Conservation (phyloP, 805 yeast species). For the Pichia occidentalis region DNA sequence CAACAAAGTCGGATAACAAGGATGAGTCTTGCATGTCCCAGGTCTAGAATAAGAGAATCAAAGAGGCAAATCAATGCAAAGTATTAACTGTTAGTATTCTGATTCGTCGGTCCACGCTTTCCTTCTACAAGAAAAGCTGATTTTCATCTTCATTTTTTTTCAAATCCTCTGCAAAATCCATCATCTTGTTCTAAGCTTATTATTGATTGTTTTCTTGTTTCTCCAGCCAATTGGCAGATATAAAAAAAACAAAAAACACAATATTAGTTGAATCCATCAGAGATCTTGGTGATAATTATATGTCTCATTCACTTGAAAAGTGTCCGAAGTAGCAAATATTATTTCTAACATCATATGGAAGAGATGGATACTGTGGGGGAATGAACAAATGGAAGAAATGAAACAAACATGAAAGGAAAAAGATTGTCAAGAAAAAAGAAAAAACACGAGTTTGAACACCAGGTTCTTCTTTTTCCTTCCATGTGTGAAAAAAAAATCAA, state of each 20-base stretch:
- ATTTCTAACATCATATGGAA: constrained; percentile 58
- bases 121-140: constrained; percentile 1
- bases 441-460: neutral
- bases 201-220: neutral
- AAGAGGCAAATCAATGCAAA: constrained; percentile 8
- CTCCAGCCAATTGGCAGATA: neutral
- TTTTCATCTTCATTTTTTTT: neutral
- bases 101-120: neutral
- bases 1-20: constrained; percentile 92
- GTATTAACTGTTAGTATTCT: constrained; percentile 16
- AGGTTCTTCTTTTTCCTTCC: too few relatives aligned
- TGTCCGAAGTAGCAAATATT: constrained; percentile 99
- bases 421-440: neutral
- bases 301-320: constrained; percentile 85
- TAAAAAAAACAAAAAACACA: too few relatives aligned
- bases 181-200: too few relatives aligned
- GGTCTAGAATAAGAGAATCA: constrained; percentile 45
- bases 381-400: too few relatives aligned
- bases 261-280: too few relatives aligned
- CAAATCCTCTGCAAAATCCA: too few relatives aligned
- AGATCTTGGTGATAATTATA: constrained; percentile 95
- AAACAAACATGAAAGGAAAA: constrained; percentile 1
- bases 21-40: constrained; percentile 79
- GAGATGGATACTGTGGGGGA: too few relatives aligned
- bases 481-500: constrained; percentile 7